These are phyloP conservation scores for Candida dubliniensis DNA, from an alignment of 1,139 yeast species.

Conservation along the genomic window DNA sequence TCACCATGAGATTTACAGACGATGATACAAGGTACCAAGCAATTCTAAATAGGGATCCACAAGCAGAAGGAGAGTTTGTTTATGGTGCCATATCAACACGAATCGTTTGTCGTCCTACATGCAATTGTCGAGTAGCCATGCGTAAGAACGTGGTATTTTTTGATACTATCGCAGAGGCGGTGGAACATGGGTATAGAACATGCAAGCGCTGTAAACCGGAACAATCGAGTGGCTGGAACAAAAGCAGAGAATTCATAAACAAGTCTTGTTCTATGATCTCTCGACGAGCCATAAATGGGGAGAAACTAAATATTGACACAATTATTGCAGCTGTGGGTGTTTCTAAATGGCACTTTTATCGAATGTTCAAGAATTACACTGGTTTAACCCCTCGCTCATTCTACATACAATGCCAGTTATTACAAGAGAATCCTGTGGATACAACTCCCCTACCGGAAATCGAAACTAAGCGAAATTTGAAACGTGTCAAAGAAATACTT, in stretches of 20 bases:
- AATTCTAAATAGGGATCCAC: conserved; percentile 9
- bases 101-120: conserved; percentile 15
- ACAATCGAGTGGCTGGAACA: conserved; percentile 13
- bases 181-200: conserved; percentile 8
- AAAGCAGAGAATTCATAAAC: conserved; percentile 11
- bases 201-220: conserved; percentile 16
- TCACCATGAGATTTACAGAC: neutral
- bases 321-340: conserved; percentile 16
- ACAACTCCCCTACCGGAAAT: conserved; percentile 9
- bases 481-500: conserved; percentile 6
- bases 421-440: conserved; percentile 9
- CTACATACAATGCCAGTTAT: conserved; percentile 14
- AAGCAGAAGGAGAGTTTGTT: conserved; percentile 13
- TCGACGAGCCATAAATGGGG: conserved; percentile 7
- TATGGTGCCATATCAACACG: conserved; percentile 12
- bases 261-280: conserved; percentile 13
- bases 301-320: conserved; percentile 8
- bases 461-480: conserved; percentile 12
- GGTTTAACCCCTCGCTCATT: conserved; percentile 21
- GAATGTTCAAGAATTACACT: conserved; percentile 24
- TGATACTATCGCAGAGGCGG: conserved; percentile 9
- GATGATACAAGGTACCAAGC: conserved; percentile 4
- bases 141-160: conserved; percentile 11
- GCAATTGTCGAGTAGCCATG: conserved; percentile 13
- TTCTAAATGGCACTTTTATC: conserved; percentile 27